Evolutionary conservation across 257 asterid species (phyloP).

Genomic region (Avicennia marina): DNA sequence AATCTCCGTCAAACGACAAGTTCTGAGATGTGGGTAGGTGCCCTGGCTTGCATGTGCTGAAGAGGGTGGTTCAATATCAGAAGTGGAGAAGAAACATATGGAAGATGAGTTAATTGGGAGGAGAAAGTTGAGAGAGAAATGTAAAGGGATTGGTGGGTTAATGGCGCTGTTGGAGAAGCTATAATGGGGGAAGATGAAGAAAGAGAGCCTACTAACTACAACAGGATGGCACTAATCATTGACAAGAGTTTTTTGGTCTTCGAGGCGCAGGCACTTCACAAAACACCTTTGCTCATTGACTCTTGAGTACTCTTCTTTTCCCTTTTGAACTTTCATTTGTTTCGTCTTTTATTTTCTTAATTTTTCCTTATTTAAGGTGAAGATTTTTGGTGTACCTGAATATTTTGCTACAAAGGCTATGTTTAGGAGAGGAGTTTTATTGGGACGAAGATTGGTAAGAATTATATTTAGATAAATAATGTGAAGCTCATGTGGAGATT

Average conservation of each 20-base stretch:
- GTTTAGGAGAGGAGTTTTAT: too few relatives aligned
- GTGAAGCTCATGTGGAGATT: too few relatives aligned
- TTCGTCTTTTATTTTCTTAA: background rate
- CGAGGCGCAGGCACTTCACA: conserved; percentile 70
- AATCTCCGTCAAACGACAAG: background rate
- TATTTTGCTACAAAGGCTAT: too few relatives aligned
- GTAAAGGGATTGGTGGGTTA: conserved; percentile 36
- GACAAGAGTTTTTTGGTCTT: conserved; percentile 60
- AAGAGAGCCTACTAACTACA: conserved; percentile 62
- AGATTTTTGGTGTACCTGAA: too few relatives aligned
- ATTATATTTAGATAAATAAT: too few relatives aligned
- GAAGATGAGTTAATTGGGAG: conserved; percentile 40
- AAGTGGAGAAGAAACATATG: conserved; percentile 10
- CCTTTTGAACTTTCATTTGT: background rate
- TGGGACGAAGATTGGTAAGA: too few relatives aligned
- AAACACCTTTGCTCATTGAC: background rate
- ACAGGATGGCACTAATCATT: conserved; percentile 67
- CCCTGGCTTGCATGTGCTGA: conserved; percentile 28
- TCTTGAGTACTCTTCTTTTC: background rate
- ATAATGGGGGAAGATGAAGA: conserved; percentile 88
- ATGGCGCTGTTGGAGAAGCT: conserved; percentile 75
- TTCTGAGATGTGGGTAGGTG: conserved; percentile 9
- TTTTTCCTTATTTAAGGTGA: too few relatives aligned
- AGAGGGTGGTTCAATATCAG: conserved; percentile 23
- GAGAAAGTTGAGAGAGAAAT: conserved; percentile 26